A percentile compares a stretch with the other conserved stretches of the same genome.
Conservation (phyloP, 2,329 filamentous ascomycete genomes). For the Pezicula carpinea region DNA sequence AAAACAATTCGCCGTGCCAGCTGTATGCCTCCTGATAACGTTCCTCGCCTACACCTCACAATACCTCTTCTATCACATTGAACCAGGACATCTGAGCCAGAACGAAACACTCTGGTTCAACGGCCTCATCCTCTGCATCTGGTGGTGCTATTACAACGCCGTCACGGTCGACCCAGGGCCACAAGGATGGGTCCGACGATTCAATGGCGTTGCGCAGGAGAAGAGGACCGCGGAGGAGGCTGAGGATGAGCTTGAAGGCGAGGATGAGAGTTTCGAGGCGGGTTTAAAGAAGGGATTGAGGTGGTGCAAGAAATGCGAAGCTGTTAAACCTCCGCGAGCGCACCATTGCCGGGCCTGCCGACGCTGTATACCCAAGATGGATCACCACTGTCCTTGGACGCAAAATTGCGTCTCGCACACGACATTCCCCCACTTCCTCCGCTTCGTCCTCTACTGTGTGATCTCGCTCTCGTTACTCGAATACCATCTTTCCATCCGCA, state of each 20-base stretch:
- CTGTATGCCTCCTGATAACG: conserved; percentile 58
- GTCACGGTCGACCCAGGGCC: conserved; percentile 54
- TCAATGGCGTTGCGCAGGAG: not conserved
- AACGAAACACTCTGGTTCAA: conserved; percentile 63
- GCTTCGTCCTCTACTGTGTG: conserved; percentile 66
- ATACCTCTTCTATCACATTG: conserved; percentile 59
- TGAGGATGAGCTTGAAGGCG: too few relatives aligned
- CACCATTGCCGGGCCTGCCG: conserved; percentile 78
- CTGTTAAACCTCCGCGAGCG: conserved; percentile 69
- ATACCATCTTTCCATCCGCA: conserved; percentile 55
- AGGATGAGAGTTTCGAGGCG: conserved; percentile 21
- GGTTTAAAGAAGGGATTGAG: conserved; percentile 28
- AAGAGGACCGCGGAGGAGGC: conserved; percentile 14
- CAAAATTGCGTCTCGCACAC: conserved; percentile 77
- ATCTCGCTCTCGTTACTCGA: conserved; percentile 58
- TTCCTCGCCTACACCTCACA: conserved; percentile 73
- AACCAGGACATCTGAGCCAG: conserved; percentile 54
- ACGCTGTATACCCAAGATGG: conserved; percentile 75
- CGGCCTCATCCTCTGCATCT: conserved; percentile 55
- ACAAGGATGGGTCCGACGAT: conserved; percentile 32
- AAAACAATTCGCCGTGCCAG: conserved; percentile 58
- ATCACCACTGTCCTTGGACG: conserved; percentile 86
- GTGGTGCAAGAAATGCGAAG: conserved; percentile 75
- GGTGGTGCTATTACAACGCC: conserved; percentile 64
- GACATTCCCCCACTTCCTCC: conserved; percentile 77